phyloP scores from a whole-genome alignment of 768 basidiomycete species.

The Mycena crocata region DNA sequence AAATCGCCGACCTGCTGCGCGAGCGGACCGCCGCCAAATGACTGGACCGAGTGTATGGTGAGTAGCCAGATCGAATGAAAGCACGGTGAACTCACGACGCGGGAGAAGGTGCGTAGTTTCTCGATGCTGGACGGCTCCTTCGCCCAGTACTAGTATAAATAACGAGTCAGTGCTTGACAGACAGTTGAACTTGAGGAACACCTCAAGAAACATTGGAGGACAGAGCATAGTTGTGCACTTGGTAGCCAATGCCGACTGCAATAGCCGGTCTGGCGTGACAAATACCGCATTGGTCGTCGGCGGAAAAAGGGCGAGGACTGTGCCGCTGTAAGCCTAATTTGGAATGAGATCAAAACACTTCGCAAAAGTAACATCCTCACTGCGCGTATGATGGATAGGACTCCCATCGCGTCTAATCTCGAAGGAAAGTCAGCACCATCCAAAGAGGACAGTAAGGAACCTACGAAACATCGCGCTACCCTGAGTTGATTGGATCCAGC shows the following conservation, averaged over 20 bases:
- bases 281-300: constrained; percentile 16
- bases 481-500: constrained; percentile 1
- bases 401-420: constrained; percentile 12
- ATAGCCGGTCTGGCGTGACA: constrained; percentile 9
- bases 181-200: not conserved
- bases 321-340: constrained; percentile 17
- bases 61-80: not conserved
- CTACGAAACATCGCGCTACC: constrained; percentile 19
- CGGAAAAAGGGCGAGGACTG: not conserved
- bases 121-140: not conserved
- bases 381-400: constrained; percentile 10
- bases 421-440: not conserved
- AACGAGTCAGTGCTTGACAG: not conserved
- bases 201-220: constrained; percentile 20
- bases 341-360: not conserved
- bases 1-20: not conserved
- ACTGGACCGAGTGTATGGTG: not conserved
- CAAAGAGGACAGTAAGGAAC: constrained; percentile 3
- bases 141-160: not conserved
- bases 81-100: not conserved
- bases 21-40: constrained; percentile 5
- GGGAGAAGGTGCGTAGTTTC: constrained; percentile 4
- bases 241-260: constrained; percentile 4
- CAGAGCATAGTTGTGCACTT: constrained; percentile 12
- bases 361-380: not conserved